Evolutionary conservation across 805 yeast genomes (phyloP).

Genomic region (Pichia pseudocactophila): DNA sequence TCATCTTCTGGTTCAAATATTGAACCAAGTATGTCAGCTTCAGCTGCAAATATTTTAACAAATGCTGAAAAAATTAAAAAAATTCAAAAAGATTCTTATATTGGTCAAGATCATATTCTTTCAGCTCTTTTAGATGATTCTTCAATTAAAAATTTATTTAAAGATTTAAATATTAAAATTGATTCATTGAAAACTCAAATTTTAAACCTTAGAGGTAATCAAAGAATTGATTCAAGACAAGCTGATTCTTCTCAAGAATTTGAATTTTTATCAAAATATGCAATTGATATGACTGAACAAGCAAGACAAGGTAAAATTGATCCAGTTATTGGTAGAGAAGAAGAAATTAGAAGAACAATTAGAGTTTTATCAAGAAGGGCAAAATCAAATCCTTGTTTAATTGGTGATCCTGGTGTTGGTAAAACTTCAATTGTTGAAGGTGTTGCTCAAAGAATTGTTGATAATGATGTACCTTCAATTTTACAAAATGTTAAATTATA

Average conservation of each 20-base stretch:
- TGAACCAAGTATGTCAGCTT: slow-evolving; percentile 64
- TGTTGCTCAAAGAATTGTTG: slow-evolving; percentile 94
- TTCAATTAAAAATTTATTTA: slow-evolving; percentile 59
- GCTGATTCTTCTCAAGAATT: slow-evolving; percentile 83
- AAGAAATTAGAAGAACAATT: slow-evolving; percentile 91
- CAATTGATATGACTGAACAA: slow-evolving; percentile 85
- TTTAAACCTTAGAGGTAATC: slow-evolving; percentile 75
- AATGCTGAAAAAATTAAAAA: slow-evolving; percentile 70
- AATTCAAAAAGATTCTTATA: slow-evolving; percentile 82
- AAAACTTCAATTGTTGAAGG: slow-evolving; percentile 98
- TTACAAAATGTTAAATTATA: slow-evolving; percentile 73
- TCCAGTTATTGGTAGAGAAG: slow-evolving; percentile 98
- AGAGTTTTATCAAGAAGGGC: slow-evolving; percentile 95
- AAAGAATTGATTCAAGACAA: slow-evolving; percentile 83
- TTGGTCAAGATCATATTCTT: slow-evolving; percentile 91
- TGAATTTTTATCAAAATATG: slow-evolving; percentile 84
- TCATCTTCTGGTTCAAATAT: slow-evolving; percentile 85
- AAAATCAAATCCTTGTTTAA: slow-evolving; percentile 90
- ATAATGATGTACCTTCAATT: slow-evolving; percentile 89
- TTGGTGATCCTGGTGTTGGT: slow-evolving; percentile 99
- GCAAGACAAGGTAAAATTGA: slow-evolving; percentile 93
- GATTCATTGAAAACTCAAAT: slow-evolving; percentile 74
- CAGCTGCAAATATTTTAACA: slow-evolving; percentile 66
- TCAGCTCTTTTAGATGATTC: slow-evolving; percentile 78
- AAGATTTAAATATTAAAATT: slow-evolving; percentile 57